A percentile compares a stretch with the other conserved stretches of the same genome.
Conservation (phyloP, 106 monocot species). For the Acanthochlamys bracteata region DNA sequence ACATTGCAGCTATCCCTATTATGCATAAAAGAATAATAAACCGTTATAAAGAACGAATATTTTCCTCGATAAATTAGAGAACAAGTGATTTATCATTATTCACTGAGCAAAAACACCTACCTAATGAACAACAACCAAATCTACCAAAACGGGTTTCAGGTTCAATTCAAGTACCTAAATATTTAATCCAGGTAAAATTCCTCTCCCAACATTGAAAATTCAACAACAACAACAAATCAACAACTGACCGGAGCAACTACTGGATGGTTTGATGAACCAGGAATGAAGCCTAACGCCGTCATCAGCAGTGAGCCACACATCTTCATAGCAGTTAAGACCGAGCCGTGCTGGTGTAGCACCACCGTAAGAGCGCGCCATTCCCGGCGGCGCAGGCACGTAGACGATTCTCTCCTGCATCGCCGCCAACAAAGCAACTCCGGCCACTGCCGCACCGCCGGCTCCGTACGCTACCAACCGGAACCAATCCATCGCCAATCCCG, state of each 20-base stretch:
- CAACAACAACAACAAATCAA: neutral
- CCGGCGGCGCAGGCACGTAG: slow-evolving; percentile 92
- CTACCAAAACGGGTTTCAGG: no score
- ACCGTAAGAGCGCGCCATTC: slow-evolving; percentile 64
- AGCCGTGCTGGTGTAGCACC: slow-evolving; percentile 68
- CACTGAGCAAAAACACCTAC: no score
- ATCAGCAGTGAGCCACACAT: slow-evolving; percentile 71
- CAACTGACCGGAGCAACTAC: slow-evolving; percentile 38
- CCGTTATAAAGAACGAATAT: no score
- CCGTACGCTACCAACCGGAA: no score
- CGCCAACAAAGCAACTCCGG: slow-evolving; percentile 67
- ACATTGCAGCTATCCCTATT: no score
- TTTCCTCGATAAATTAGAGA: no score
- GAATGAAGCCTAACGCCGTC: slow-evolving; percentile 93
- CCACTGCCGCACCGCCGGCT: slow-evolving; percentile 56
- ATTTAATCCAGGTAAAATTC: no score
- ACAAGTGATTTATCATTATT: no score
- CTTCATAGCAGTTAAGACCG: slow-evolving; percentile 78
- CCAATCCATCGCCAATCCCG: no score
- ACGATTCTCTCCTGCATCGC: slow-evolving; percentile 94
- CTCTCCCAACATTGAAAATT: neutral
- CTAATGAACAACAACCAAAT: no score
- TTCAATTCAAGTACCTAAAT: no score
- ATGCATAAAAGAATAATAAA: no score
- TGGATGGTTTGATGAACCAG: slow-evolving; percentile 80